A percentile compares a stretch with the other conserved stretches of the same genome.
phyloP scores from a whole-genome alignment of 2,329 filamentous ascomycete genomes.

The Neonectria faginata region DNA sequence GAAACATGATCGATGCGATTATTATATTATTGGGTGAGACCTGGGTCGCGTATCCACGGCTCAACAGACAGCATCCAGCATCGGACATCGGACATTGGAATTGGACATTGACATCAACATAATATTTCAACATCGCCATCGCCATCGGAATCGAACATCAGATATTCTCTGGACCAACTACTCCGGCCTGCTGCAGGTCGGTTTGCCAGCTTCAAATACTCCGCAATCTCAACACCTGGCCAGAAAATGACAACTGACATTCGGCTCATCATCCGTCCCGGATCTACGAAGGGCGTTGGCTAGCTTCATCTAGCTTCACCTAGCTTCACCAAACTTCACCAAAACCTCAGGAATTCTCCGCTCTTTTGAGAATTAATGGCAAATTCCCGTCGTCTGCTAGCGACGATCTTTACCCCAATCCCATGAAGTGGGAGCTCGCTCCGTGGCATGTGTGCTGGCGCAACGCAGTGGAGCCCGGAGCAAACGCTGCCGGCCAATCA shows the following conservation, averaged over 20 bases:
- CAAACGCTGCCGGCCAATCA: not conserved
- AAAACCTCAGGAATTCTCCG: not conserved
- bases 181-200: not conserved
- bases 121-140: too few species aligned
- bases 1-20: not conserved
- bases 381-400: not conserved
- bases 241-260: not conserved
- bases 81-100: not conserved
- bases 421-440: not conserved
- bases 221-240: not conserved
- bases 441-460: not conserved
- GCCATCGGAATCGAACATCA: not conserved
- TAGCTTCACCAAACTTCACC: not conserved
- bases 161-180: not conserved
- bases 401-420: slow-evolving; percentile 14
- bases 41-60: not conserved
- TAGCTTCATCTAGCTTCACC: not conserved
- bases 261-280: not conserved
- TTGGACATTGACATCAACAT: too few species aligned
- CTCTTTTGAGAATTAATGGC: not conserved
- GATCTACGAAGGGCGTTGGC: not conserved
- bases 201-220: not conserved
- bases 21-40: not conserved
- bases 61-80: not conserved
- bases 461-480: not conserved